Percentiles rank a stretch among this genome's conserved stretches.
These are phyloP conservation scores for Pseudozyma thailandica DNA, from an alignment of 1,284 basidiomycete genomes.

Conservation along the genomic window DNA sequence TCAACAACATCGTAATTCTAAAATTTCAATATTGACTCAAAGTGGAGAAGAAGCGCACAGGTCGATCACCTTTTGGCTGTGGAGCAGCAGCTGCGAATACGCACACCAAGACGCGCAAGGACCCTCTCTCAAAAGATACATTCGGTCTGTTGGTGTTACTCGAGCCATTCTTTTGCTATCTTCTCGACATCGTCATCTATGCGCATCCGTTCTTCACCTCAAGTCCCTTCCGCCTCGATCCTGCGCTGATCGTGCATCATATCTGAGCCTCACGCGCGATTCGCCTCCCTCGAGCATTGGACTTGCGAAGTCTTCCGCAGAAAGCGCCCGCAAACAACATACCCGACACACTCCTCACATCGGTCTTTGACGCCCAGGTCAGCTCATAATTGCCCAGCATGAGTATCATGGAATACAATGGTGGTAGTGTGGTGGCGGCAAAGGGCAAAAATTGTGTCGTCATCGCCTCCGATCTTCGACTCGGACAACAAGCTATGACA, in stretches of 20 bases:
- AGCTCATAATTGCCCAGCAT: constrained; percentile 38
- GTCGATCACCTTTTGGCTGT: constrained; percentile 43
- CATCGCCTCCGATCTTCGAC: constrained; percentile 92
- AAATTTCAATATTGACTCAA: background rate
- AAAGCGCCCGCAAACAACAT: background rate
- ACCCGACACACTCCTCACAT: too few relatives aligned
- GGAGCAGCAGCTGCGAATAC: constrained; percentile 30
- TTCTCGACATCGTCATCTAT: constrained; percentile 9
- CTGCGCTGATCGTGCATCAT: background rate
- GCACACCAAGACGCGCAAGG: constrained; percentile 47
- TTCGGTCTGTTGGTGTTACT: constrained; percentile 8
- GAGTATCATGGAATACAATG: constrained; percentile 78
- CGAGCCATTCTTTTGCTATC: constrained; percentile 3
- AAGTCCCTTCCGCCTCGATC: background rate
- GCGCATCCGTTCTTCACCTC: background rate
- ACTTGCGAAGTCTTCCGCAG: background rate
- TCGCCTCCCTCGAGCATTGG: background rate
- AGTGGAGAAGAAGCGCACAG: constrained; percentile 18
- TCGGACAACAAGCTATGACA: constrained; percentile 89
- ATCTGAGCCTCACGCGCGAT: background rate
- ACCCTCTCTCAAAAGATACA: constrained; percentile 37
- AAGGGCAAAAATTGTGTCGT: constrained; percentile 98
- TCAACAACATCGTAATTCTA: too few relatives aligned
- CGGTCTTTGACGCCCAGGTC: constrained; percentile 27
- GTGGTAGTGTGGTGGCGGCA: constrained; percentile 99